phyloP scores from a whole-genome alignment of 1,139 yeast species.

The Sugiyamaella sp. region DNA sequence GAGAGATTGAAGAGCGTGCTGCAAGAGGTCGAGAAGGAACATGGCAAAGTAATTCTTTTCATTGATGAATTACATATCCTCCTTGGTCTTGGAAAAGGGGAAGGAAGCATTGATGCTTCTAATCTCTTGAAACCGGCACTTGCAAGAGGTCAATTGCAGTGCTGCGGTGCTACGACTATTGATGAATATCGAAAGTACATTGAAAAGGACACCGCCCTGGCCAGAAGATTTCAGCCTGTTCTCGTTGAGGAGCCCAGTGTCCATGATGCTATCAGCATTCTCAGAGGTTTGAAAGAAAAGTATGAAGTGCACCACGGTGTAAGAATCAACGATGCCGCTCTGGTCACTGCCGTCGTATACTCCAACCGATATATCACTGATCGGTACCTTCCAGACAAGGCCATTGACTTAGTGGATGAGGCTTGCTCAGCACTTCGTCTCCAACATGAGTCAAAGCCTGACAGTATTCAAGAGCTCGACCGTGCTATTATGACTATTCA shows the following conservation, averaged over 20 bases:
- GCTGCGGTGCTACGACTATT: slow-evolving; percentile 94
- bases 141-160: slow-evolving; percentile 89
- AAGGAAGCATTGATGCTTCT: slow-evolving; percentile 95
- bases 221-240: slow-evolving; percentile 91
- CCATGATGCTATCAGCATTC: slow-evolving; percentile 85
- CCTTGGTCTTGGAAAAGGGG: slow-evolving; percentile 91
- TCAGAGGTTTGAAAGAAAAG: slow-evolving; percentile 89
- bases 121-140: slow-evolving; percentile 90
- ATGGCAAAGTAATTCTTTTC: slow-evolving; percentile 78
- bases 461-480: slow-evolving; percentile 86
- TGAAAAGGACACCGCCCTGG: slow-evolving; percentile 89
- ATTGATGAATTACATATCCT: slow-evolving; percentile 92
- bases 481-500: slow-evolving; percentile 91
- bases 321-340: slow-evolving; percentile 88
- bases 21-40: slow-evolving; percentile 82
- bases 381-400: slow-evolving; percentile 91
- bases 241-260: slow-evolving; percentile 88
- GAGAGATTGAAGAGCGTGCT: slow-evolving; percentile 82
- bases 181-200: slow-evolving; percentile 87
- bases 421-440: slow-evolving; percentile 93
- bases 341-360: slow-evolving; percentile 91
- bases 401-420: slow-evolving; percentile 94
- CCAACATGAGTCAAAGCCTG: slow-evolving; percentile 97
- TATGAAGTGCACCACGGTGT: slow-evolving; percentile 99
- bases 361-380: slow-evolving; percentile 92